Evolutionary conservation across 2,329 filamentous ascomycete species (phyloP), one percentile per base, ranked within the genome.

Genomic region (Penicillium psychrosexuale): DNA sequence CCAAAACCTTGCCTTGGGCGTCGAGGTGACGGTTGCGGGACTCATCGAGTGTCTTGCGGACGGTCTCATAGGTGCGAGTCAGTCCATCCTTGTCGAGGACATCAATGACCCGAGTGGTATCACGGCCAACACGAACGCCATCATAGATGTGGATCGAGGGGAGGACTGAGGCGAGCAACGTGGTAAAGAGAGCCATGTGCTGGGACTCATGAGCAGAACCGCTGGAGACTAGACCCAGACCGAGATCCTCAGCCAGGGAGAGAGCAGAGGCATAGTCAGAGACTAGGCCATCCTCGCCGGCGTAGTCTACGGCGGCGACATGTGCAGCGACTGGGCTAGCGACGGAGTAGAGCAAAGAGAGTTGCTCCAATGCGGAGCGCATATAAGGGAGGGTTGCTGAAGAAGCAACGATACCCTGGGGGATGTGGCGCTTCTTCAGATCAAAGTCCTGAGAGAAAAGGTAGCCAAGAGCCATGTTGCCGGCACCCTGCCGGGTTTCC

Each of bases 381-480:
- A 99, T 82, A 69, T 89, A 87, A 57, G 85, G 84, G 62, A 99
- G 79, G 61, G 87, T 93, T 43, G 90, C 86, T 0, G 91, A 92
- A 3, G 91, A 90, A 9, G 91, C 93, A 60, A 99, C 77, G 60
- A 99, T 86, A 15, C 90, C 87, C 81, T 99, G 94, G 3, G 94
- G 93, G 55, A 97, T 86, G 70, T 94, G 86, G 63, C 92, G 86
- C 82, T 94, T 97, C 78, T 84, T 85, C 67, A 96, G 76, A 72
- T 97, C 92, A 69, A 96, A 97, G 76, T 99, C 94, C 68, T 91
- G 90, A 58, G 92, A 97, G 81, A 97, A 99, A 72, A 97, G 90
- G 77, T 99, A 99, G 54, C 94, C 94, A 46, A 99, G 83, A 22
- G 94, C 91, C 69, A 97, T 89, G 61, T 89, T 86, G 53, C 93